Base-by-base conservation (phyloP, 495 filamentous ascomycete species). In the Apodospora peruviana region DNA sequence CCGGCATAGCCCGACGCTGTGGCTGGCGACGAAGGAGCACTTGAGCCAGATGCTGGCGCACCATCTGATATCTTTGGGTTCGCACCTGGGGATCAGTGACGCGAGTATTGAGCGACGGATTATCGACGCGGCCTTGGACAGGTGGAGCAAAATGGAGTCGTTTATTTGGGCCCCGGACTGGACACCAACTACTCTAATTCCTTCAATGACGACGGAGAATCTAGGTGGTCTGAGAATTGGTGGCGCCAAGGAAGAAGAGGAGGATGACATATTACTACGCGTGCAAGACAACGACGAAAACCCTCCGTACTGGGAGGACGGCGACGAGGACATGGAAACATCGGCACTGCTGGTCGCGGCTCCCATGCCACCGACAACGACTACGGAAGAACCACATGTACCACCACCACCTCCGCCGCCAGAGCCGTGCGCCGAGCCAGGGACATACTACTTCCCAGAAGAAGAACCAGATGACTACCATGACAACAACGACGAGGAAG, bases 41-140 rank as follows among this genome's bases (percentile, higher is more conserved):
- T 47, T 69, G 27, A 58, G 61, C 35, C 65, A 66, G 48, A 69
- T 62, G 50, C 52, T 69, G 21, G 65, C 59, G 1, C 65, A 67
- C 25, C 58, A 70, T 41, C 41, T 68, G 21, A 55, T 67, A 7
- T 68, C 55, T 25, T 43, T 70, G 3, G 65, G 61, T 0, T 60
- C 57, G 0, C 55, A 58, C 37, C 39, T 70, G 4, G 60, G 60
- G 2, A 66, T 70, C 43, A 57, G 55, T 35, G 62, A 61, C 0
- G 54, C 54, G 12, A 47, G 40, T 0, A 16, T 67, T 3, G 62
- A 69, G 47, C 51, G 54, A 49, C 53, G 45, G 41, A 60, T 69
- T 29, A 53, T 66, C 37, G 60, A 67, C 8, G 57, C 48, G 12
- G 64, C 66, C 2, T 43, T 47, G 1, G 29, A 23, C 12, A 54